Percentiles rank a stretch among this genome's conserved stretches.
Conservation (phyloP, 2,329 filamentous ascomycete genomes). For the Xylariomycetidae sp. region DNA sequence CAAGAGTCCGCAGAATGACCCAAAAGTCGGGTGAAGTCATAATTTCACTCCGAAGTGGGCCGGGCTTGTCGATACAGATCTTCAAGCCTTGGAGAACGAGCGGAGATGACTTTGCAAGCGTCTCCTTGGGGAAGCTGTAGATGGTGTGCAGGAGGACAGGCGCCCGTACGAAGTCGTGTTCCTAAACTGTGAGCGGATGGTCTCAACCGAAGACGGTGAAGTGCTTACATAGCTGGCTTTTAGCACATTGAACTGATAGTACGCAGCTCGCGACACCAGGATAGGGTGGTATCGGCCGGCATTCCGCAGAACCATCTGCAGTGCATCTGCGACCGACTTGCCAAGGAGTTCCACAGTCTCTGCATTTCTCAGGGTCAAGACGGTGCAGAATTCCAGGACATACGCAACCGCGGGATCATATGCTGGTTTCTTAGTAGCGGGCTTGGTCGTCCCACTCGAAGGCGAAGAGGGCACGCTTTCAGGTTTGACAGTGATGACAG, state of each 20-base stretch:
- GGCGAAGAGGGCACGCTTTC: constrained; percentile 63
- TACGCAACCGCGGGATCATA: constrained; percentile 89
- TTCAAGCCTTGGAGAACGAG: constrained; percentile 74
- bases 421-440: constrained; percentile 45
- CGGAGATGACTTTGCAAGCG: constrained; percentile 68
- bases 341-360: constrained; percentile 68
- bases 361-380: constrained; percentile 69
- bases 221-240: constrained; percentile 74
- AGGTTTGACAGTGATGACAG: constrained; percentile 83
- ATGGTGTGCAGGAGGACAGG: constrained; percentile 89
- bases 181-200: constrained; percentile 43
- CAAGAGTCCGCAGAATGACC: constrained; percentile 76
- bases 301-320: constrained; percentile 80
- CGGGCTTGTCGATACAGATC: constrained; percentile 71
- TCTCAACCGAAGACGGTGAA: neutral
- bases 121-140: constrained; percentile 74
- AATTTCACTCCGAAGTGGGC: constrained; percentile 79
- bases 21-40: constrained; percentile 97
- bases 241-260: constrained; percentile 78
- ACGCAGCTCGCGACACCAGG: constrained; percentile 76
- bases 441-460: constrained; percentile 55
- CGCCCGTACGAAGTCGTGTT: constrained; percentile 84
- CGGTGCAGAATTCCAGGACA: constrained; percentile 83
- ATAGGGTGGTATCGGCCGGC: constrained; percentile 72
- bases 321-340: constrained; percentile 69